phyloP scores from a whole-genome alignment of 306 rosid genomes.

The Dryas drummondii region DNA sequence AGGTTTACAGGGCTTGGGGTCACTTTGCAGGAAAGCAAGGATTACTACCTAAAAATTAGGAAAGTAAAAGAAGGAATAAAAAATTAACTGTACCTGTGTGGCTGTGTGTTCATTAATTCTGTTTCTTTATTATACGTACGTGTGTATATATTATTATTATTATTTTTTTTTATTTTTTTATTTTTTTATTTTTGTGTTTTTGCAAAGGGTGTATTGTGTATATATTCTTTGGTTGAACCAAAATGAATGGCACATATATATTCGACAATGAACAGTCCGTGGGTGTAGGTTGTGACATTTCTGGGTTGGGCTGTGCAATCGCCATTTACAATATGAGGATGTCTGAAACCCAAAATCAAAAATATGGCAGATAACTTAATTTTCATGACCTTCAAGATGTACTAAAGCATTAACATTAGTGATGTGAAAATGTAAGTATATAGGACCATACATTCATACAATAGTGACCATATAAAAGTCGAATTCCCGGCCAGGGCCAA shows the following conservation, averaged over 20 bases:
- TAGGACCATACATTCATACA: too few species aligned
- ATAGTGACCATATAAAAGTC: too few species aligned
- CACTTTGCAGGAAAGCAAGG: not conserved
- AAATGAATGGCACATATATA: not conserved
- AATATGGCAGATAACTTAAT: too few species aligned
- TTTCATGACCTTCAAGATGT: too few species aligned
- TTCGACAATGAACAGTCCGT: not conserved
- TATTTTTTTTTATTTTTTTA: not conserved
- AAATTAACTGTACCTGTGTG: too few species aligned
- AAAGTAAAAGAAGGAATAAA: not conserved
- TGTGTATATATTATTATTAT: not conserved
- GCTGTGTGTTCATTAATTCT: too few species aligned
- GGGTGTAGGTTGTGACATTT: not conserved
- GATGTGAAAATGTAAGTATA: too few species aligned
- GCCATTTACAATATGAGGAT: not conserved
- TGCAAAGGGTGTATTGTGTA: not conserved
- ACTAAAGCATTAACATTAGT: too few species aligned
- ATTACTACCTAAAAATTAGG: not conserved
- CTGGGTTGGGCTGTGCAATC: conserved; percentile 2
- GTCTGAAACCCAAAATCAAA: not conserved
- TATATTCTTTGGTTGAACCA: not conserved
- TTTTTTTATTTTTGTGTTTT: not conserved
- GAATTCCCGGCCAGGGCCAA: too few species aligned
- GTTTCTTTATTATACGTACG: not conserved
- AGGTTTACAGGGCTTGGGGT: not conserved